Conservation (phyloP, 495 filamentous ascomycete species). For the Hyaloscypha finlandica region DNA sequence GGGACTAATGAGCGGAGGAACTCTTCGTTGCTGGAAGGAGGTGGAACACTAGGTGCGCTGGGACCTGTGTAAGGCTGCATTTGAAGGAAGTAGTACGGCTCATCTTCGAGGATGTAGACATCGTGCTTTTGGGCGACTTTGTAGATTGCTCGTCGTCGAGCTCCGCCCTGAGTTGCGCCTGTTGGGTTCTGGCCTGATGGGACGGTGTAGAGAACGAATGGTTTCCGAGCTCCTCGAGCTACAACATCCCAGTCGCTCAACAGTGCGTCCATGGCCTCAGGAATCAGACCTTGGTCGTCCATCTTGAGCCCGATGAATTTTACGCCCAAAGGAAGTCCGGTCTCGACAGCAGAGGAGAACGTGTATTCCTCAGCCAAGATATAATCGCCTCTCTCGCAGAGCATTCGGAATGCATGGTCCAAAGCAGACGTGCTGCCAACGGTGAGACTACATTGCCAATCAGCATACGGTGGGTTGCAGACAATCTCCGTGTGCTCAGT, state of each 20-base stretch:
- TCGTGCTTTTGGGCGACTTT: slow-evolving; percentile 78
- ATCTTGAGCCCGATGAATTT: slow-evolving; percentile 71
- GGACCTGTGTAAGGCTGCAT: slow-evolving; percentile 79
- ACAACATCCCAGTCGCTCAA: slow-evolving; percentile 31
- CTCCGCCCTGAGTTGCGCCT: slow-evolving; percentile 72
- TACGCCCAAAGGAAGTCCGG: slow-evolving; percentile 74
- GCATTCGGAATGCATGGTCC: slow-evolving; percentile 76
- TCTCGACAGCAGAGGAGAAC: slow-evolving; percentile 81
- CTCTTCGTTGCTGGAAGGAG: slow-evolving; percentile 36
- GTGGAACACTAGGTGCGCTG: slow-evolving; percentile 43
- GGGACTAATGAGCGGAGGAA: slow-evolving; percentile 57
- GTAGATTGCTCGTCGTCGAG: slow-evolving; percentile 72
- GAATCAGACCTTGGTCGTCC: slow-evolving; percentile 76
- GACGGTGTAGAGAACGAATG: slow-evolving; percentile 78
- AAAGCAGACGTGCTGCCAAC: slow-evolving; percentile 77
- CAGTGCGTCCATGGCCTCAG: slow-evolving; percentile 40
- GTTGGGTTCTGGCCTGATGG: slow-evolving; percentile 92
- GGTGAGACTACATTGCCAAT: slow-evolving; percentile 79
- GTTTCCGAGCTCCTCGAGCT: slow-evolving; percentile 63
- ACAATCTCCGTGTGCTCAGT: slow-evolving; percentile 91
- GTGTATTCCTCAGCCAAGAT: slow-evolving; percentile 85
- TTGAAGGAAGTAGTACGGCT: slow-evolving; percentile 97
- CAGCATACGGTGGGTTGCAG: slow-evolving; percentile 72
- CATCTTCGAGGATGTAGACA: slow-evolving; percentile 87
- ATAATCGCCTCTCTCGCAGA: slow-evolving; percentile 69